Base-by-base conservation (phyloP, 345 rosid genomes). In the Viola odorata region DNA sequence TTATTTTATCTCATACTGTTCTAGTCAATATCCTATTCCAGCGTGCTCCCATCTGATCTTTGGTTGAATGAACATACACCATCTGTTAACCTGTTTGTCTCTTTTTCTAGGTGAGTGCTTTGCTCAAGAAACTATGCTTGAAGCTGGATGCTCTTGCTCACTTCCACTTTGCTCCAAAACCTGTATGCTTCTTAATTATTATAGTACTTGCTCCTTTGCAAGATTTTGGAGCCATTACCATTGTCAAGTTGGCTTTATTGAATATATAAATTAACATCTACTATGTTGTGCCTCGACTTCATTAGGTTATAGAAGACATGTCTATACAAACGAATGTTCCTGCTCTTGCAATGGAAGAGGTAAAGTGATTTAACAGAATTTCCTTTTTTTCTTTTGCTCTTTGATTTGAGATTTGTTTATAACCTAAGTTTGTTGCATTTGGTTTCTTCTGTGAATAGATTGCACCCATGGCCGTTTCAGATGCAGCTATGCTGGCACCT, bases 271-370 rank as follows among this genome's bases (percentile, higher is more conserved):
- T 40, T 37, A 9, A 11, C 13, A 17, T 53, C 17, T 68, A 17
- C 48, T 32, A 55, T 69, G 50, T 72, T 57, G 9, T 23, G 3
- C 17, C 71, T 63, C 71, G 57, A 61, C 59, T 69, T 67, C 54
- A 42, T 17, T 71, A 88, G 99, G 87, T 90, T 41, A 81, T 90
- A 55, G 97, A 94, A 69, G 97, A 94, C 63, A 86, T 94, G 96
- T 73, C 88, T 58, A 77, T 94, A 38, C 97, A 85, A 75, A 68
- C 80, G 37, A 94, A 94, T 70, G 88, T 88, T 67, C 96, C 99
- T 55, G 97, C 99, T 69, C 85, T 91, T 73, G 97, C 92, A 57
- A 88, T 94, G 95, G 97, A 94, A 80, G 99, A 94, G 97, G 99
- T 90, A 75, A 45, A 53, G 40, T 47, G 7, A 15, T 42, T 59